Conservation (phyloP, 2,329 filamentous ascomycete genomes). For the Myotisia sp. region DNA sequence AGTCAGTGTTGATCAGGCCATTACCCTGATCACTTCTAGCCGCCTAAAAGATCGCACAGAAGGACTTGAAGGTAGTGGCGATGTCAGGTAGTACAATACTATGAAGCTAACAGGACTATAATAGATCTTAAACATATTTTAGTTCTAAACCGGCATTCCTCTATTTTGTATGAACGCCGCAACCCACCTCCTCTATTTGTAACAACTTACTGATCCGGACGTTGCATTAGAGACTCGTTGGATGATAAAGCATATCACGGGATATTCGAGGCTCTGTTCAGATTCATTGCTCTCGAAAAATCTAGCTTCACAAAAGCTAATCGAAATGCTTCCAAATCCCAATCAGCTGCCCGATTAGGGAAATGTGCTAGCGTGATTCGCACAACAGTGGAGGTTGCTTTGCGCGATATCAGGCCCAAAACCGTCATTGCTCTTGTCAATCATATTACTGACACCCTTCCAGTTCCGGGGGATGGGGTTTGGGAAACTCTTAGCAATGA, state of each 20-base stretch:
- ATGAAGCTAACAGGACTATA: background rate
- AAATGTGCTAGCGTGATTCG: constrained; percentile 59
- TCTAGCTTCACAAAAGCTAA: constrained; percentile 44
- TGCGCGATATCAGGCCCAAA: constrained; percentile 55
- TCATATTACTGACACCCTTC: constrained; percentile 65
- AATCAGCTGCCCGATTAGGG: constrained; percentile 45
- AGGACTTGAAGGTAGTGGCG: constrained; percentile 34
- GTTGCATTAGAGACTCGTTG: constrained; percentile 32
- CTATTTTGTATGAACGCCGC: constrained; percentile 22
- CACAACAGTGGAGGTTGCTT: constrained; percentile 54
- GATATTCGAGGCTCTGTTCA: constrained; percentile 69
- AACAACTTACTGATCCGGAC: constrained; percentile 4
- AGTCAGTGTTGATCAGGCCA: constrained; percentile 28
- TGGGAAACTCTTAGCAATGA: constrained; percentile 58
- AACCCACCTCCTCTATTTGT: background rate
- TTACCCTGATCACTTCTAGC: constrained; percentile 30
- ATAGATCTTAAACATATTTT: constrained; percentile 43
- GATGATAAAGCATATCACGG: constrained; percentile 66
- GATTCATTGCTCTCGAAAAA: constrained; percentile 56
- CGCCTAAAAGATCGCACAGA: constrained; percentile 34
- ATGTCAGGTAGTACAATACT: background rate
- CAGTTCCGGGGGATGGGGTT: constrained; percentile 45
- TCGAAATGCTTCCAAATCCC: constrained; percentile 37
- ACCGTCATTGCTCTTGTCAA: constrained; percentile 66
- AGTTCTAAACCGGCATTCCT: constrained; percentile 35